Conservation (phyloP, 768 basidiomycete species). For the Mycena rebaudengoi region DNA sequence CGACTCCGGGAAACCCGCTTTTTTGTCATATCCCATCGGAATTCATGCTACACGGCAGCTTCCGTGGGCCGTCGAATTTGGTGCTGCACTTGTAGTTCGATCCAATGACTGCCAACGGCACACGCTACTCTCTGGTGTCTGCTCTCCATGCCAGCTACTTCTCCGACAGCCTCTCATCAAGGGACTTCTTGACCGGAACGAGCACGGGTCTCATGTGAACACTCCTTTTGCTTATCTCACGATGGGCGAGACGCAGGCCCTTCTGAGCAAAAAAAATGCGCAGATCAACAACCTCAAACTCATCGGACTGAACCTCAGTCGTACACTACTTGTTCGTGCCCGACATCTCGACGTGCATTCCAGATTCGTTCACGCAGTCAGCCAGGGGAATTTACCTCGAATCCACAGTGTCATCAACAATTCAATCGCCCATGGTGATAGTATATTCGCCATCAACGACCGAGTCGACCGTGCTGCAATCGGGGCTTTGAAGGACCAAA, state of each 20-base stretch:
- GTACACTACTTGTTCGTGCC: not conserved
- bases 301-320: not conserved
- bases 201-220: not conserved
- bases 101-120: not conserved
- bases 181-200: not conserved
- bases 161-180: not conserved
- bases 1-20: not conserved
- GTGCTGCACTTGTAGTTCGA: not conserved
- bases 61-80: not conserved
- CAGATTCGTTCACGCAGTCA: not conserved
- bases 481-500: not conserved
- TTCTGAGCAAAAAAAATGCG: not conserved
- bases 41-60: not conserved
- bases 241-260: not conserved
- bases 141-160: not conserved
- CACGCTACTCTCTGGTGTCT: not conserved
- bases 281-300: constrained; percentile 1
- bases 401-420: not conserved
- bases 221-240: not conserved
- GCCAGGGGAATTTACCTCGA: not conserved
- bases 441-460: not conserved
- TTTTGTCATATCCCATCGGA: not conserved
- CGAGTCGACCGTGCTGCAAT: not conserved
- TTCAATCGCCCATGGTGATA: not conserved
- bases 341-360: not conserved